These are phyloP conservation scores for Toxoplasma gondii DNA, from an alignment of 169 alveolate genomes.

Conservation along the genomic window DNA sequence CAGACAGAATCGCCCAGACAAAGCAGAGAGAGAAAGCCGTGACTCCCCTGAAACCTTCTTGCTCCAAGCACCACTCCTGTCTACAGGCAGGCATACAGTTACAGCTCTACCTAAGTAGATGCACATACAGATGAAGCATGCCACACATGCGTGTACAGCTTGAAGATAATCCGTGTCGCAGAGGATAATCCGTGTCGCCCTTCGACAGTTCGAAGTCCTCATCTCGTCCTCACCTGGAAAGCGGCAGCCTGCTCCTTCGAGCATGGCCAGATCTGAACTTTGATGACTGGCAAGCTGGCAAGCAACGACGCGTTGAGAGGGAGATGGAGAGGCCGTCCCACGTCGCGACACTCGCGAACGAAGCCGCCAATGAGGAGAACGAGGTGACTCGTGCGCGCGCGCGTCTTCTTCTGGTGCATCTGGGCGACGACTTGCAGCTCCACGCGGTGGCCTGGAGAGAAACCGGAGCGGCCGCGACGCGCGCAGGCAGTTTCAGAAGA, in stretches of 20 bases:
- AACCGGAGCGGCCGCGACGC: neutral
- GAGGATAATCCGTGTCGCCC: too few species aligned
- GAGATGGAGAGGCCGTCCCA: neutral
- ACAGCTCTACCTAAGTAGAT: too few species aligned
- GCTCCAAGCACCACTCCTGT: too few species aligned
- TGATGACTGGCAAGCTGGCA: neutral
- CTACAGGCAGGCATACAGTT: too few species aligned
- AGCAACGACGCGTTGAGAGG: constrained; percentile 6
- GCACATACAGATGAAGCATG: too few species aligned
- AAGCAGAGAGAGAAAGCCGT: too few species aligned
- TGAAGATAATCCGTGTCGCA: too few species aligned
- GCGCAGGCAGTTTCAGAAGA: neutral
- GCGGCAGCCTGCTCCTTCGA: constrained; percentile 25
- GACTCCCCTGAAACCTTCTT: too few species aligned
- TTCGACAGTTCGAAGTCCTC: too few species aligned
- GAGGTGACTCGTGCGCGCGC: constrained; percentile 29
- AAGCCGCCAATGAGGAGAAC: neutral
- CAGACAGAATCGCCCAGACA: too few species aligned
- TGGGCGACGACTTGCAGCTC: constrained; percentile 35
- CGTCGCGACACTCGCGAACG: constrained; percentile 11
- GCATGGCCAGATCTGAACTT: constrained; percentile 13
- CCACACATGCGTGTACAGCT: too few species aligned
- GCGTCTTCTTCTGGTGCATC: constrained; percentile 7
- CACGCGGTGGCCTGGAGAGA: constrained; percentile 33
- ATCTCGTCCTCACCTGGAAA: neutral